These are phyloP conservation scores for Metschnikowia lochheadii DNA, from an alignment of 805 yeast genomes.

Conservation along the genomic window DNA sequence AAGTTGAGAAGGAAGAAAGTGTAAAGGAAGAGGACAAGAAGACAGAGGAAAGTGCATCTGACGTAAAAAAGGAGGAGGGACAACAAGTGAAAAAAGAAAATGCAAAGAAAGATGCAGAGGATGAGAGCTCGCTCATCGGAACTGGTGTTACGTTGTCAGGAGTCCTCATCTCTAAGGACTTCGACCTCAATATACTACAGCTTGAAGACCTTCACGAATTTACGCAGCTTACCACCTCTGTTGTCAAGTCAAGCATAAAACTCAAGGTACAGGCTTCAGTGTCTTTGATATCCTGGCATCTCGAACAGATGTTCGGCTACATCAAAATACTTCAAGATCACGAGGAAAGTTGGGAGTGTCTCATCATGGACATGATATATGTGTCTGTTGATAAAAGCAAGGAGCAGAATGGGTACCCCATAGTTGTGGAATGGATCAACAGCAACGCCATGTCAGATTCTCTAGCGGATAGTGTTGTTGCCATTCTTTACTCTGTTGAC, in stretches of 20 bases:
- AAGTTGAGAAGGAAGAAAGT: background rate
- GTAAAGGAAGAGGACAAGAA: conserved; percentile 2
- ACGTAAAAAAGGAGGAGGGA: conserved; percentile 1
- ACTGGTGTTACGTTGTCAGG: conserved; percentile 58
- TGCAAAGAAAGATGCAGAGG: conserved; percentile 10
- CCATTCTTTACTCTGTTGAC: conserved; percentile 86
- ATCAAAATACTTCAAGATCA: conserved; percentile 62
- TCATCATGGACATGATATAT: conserved; percentile 44
- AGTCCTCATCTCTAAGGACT: conserved; percentile 85
- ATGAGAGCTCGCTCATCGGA: conserved; percentile 14
- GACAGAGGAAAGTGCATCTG: background rate
- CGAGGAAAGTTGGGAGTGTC: conserved; percentile 39
- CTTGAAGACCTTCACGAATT: conserved; percentile 86
- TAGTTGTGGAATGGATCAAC: conserved; percentile 86
- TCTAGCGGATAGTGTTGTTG: conserved; percentile 89
- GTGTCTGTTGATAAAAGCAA: conserved; percentile 38
- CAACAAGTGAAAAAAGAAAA: conserved; percentile 7
- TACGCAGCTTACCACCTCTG: conserved; percentile 80
- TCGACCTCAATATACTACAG: conserved; percentile 77
- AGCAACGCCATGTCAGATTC: conserved; percentile 80
- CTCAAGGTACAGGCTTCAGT: conserved; percentile 76
- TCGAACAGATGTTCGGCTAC: conserved; percentile 92
- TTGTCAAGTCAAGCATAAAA: conserved; percentile 77
- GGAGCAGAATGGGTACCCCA: conserved; percentile 31
- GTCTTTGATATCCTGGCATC: conserved; percentile 80